phyloP scores from a whole-genome alignment of 257 asterid species.

The Primulina huaijiensis region DNA sequence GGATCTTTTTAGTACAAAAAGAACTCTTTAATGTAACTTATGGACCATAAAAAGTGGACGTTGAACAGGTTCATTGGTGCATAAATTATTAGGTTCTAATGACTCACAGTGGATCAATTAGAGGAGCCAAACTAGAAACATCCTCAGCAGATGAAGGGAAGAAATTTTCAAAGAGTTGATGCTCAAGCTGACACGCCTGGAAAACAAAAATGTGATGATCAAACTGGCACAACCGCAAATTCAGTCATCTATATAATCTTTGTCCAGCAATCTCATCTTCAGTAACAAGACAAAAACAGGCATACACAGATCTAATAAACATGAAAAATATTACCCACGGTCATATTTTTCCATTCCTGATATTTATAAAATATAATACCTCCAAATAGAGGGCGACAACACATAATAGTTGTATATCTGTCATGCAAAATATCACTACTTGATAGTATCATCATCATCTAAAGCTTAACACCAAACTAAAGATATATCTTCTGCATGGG shows the following conservation, averaged over 20 bases:
- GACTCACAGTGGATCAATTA: constrained; percentile 88
- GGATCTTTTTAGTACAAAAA: constrained; percentile 18
- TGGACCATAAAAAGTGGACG: constrained; percentile 11
- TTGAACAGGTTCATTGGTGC: constrained; percentile 14
- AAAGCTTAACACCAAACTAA: not conserved
- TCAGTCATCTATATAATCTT: constrained; percentile 21
- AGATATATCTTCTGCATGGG: not conserved
- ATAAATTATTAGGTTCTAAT: constrained; percentile 20
- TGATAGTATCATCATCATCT: not conserved
- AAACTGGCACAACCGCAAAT: constrained; percentile 81
- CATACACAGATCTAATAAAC: constrained; percentile 6
- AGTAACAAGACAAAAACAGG: constrained; percentile 2
- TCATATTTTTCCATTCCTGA: constrained; percentile 17
- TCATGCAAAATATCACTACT: constrained; percentile 16
- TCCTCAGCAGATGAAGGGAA: constrained; percentile 98
- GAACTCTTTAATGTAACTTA: constrained; percentile 7
- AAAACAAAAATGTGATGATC: constrained; percentile 78
- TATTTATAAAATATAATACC: not conserved
- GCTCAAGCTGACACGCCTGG: constrained; percentile 94
- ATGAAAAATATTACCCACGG: constrained; percentile 7
- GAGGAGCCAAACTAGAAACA: constrained; percentile 86
- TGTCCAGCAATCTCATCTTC: constrained; percentile 9
- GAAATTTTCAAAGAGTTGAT: constrained; percentile 89
- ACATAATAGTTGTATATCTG: not conserved
- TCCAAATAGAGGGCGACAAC: constrained; percentile 8